These are phyloP conservation scores for Hysterium pulicare DNA, from an alignment of 2,329 filamentous ascomycete species.

Conservation along the genomic window DNA sequence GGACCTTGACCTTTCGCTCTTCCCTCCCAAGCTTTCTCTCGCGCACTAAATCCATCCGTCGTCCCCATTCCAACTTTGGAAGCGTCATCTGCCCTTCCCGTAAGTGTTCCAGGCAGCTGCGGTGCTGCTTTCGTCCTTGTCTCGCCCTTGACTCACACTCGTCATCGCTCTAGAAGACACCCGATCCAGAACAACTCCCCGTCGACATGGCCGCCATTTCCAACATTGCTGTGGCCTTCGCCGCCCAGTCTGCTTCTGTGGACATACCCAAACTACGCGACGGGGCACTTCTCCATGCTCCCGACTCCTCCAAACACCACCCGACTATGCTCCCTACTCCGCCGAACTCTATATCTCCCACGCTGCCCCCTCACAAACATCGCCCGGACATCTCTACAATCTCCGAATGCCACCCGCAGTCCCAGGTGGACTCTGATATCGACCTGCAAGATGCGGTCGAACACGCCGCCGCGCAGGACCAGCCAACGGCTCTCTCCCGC, in stretches of 20 bases:
- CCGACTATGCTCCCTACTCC: slow-evolving; percentile 71
- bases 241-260: slow-evolving; percentile 23
- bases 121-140: background rate
- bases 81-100: slow-evolving; percentile 15
- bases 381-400: slow-evolving; percentile 52
- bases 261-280: slow-evolving; percentile 30
- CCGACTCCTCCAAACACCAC: slow-evolving; percentile 13
- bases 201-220: slow-evolving; percentile 38
- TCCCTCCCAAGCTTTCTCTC: slow-evolving; percentile 13
- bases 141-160: background rate
- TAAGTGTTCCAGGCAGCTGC: background rate
- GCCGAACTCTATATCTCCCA: slow-evolving; percentile 91
- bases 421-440: slow-evolving; percentile 73
- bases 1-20: slow-evolving; percentile 25
- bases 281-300: slow-evolving; percentile 19
- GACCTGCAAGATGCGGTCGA: slow-evolving; percentile 72
- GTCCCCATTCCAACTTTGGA: slow-evolving; percentile 15
- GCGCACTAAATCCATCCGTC: no score
- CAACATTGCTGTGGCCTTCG: slow-evolving; percentile 41
- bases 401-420: slow-evolving; percentile 46
- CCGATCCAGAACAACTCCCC: background rate
- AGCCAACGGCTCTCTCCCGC: slow-evolving; percentile 44
- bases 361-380: slow-evolving; percentile 75
- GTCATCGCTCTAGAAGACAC: background rate
- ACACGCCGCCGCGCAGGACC: slow-evolving; percentile 45